Percentiles rank a stretch among this genome's conserved stretches.
Conservation (phyloP, 2,329 filamentous ascomycete genomes). For the Cercospora nicotianae region DNA sequence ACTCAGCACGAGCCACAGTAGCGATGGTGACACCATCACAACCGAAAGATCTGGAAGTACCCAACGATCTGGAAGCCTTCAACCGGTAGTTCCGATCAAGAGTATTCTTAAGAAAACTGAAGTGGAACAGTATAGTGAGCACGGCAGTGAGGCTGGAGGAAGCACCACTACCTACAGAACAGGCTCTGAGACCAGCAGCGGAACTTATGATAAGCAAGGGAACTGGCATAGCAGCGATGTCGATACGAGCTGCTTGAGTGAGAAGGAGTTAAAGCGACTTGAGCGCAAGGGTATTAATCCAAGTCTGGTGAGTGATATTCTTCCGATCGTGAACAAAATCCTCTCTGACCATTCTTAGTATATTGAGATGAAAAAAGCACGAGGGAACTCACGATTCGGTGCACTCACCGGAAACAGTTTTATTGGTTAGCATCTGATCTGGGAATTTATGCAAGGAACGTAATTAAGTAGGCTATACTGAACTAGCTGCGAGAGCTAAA, state of each 20-base stretch:
- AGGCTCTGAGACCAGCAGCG: constrained; percentile 23
- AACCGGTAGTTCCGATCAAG: constrained; percentile 13
- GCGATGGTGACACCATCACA: not conserved
- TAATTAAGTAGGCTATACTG: not conserved
- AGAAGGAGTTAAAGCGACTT: constrained; percentile 47
- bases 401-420: constrained; percentile 33
- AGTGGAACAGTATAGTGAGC: constrained; percentile 36
- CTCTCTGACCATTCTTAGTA: constrained; percentile 39
- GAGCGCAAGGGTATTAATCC: constrained; percentile 51
- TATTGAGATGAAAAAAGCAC: constrained; percentile 50
- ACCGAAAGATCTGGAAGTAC: not conserved
- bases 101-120: constrained; percentile 23
- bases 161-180: constrained; percentile 29
- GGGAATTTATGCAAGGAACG: not conserved
- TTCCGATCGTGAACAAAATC: not conserved
- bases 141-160: constrained; percentile 25
- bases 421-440: not conserved
- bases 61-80: not conserved
- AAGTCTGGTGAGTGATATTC: not conserved
- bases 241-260: constrained; percentile 42
- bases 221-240: constrained; percentile 45
- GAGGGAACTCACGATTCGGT: constrained; percentile 37
- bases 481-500: not conserved
- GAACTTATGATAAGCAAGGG: constrained; percentile 18
- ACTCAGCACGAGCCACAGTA: not conserved